Evolutionary conservation across 2,329 filamentous ascomycete genomes (phyloP), one percentile per base, ranked within the genome.

Genomic region (Cytospora piceicola): DNA sequence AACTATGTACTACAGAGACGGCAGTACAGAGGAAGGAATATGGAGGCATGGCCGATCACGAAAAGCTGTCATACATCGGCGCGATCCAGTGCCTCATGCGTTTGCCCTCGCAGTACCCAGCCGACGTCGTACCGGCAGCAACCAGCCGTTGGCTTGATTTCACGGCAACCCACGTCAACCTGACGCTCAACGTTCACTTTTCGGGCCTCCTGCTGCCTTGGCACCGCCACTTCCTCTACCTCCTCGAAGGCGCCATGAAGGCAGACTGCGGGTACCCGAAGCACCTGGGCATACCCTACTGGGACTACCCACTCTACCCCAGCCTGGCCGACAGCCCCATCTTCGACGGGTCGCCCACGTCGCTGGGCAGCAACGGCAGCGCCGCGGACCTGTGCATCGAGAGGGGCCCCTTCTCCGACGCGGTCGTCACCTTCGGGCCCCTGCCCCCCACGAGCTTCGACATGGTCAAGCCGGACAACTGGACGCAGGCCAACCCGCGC

Each of bases 111-210:
- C 65, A 67, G 8, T 76, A 73, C 1, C 71, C 73, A 14, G 55
- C 72, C 20, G 61, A 67, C 12, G 70, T 75, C 49, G 76, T 73
- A 9, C 72, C 77, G 2, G 78, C 77, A 5, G 77, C 74, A 0
- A 73, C 70, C 4, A 63, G 7, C 30, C 54, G 60, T 5, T 66
- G 55, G 55, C 83, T 85, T 69, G 83, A 85, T 66, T 85, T 80
- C 53, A 75, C 82, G 7, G 81, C 78, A 6, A 75, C 77, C 0
- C 83, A 85, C 66, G 78, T 85, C 64, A 79, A 82, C 61, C 76
- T 80, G 67, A 82, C 82, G 0, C 66, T 75, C 12, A 61, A 58
- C 0, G 82, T 84, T 22, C 59, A 58, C 29, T 63, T 30, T 20
- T 39, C 53, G 27, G 65, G 55, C 9, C 63, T 64, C 17, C 58